Percentiles rank a stretch among this genome's conserved stretches.
These are phyloP conservation scores for Oryza australiensis DNA, from an alignment of 176 grass and related monocot genomes.

Conservation along the genomic window DNA sequence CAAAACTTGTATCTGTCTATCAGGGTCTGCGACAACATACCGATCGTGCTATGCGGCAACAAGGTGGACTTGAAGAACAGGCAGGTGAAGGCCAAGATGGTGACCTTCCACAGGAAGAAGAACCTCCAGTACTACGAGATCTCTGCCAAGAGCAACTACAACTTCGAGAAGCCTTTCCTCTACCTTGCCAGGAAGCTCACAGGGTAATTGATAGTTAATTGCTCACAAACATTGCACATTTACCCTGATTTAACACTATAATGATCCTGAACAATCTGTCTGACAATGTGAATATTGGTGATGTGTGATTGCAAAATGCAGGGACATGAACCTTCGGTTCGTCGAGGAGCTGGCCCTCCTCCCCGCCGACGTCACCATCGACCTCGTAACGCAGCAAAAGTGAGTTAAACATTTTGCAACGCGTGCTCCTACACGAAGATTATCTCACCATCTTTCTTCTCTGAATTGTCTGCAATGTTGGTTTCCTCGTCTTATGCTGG, in stretches of 20 bases:
- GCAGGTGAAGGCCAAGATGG: conserved; percentile 73
- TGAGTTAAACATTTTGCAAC: conserved; percentile 29
- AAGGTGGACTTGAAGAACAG: conserved; percentile 81
- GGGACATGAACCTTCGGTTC: conserved; percentile 52
- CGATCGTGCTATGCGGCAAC: conserved; percentile 74
- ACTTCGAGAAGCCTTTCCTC: conserved; percentile 84
- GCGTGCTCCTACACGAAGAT: neutral
- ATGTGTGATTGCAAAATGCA: neutral
- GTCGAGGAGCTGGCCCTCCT: conserved; percentile 54
- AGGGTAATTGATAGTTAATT: conserved; percentile 42
- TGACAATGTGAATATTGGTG: neutral
- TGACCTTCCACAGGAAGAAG: conserved; percentile 85
- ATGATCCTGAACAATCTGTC: conserved; percentile 11
- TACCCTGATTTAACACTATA: neutral
- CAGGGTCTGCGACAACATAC: conserved; percentile 74
- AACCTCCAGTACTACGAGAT: conserved; percentile 82
- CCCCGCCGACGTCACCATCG: conserved; percentile 62
- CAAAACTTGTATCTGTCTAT: neutral
- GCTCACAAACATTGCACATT: neutral
- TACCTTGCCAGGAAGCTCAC: conserved; percentile 75
- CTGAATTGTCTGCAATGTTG: conserved; percentile 1
- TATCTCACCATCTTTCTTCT: neutral
- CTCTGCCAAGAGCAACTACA: conserved; percentile 93
- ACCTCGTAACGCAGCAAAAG: conserved; percentile 46
- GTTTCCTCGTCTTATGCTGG: neutral